These are phyloP conservation scores for Biscutella laevigata DNA, from an alignment of 441 rosid species.

Conservation along the genomic window DNA sequence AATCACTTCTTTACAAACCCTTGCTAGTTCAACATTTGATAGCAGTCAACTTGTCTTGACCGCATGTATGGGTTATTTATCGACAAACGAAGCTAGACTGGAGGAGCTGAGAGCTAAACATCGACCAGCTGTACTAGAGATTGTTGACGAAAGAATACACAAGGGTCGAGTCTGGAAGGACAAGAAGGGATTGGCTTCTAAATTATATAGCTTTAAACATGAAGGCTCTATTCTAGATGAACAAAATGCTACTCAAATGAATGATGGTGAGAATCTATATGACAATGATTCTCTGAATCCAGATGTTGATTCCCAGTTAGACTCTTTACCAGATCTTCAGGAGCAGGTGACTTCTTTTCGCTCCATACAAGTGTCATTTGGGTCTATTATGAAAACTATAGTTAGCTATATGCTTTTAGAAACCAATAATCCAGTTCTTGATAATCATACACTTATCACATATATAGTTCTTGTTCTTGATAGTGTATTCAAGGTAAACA, in stretches of 20 bases:
- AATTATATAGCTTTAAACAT: slow-evolving; percentile 56
- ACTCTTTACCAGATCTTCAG: slow-evolving; percentile 55
- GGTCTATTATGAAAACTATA: not conserved
- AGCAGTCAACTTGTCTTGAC: slow-evolving; percentile 68
- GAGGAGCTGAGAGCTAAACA: slow-evolving; percentile 50
- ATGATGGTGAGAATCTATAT: slow-evolving; percentile 19
- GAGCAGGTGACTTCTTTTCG: slow-evolving; percentile 43
- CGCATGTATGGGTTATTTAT: slow-evolving; percentile 60
- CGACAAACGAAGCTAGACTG: slow-evolving; percentile 50
- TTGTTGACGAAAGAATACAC: slow-evolving; percentile 41
- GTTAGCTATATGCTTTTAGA: not conserved
- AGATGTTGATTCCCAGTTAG: slow-evolving; percentile 30
- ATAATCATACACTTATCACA: not conserved
- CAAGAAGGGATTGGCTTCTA: slow-evolving; percentile 49
- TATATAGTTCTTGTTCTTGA: not conserved
- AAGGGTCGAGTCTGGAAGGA: slow-evolving; percentile 45
- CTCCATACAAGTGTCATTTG: too few relatives aligned
- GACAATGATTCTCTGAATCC: slow-evolving; percentile 25
- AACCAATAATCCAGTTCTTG: not conserved
- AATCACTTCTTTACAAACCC: slow-evolving; percentile 52
- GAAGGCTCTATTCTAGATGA: slow-evolving; percentile 30
- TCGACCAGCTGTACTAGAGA: slow-evolving; percentile 42
- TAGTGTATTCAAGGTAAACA: not conserved
- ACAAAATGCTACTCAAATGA: slow-evolving; percentile 24
- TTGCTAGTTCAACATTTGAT: slow-evolving; percentile 66